Evolutionary conservation across 176 grass and related monocot genomes (phyloP), one percentile per base, ranked within the genome.

Genomic region (Puya raimondii): DNA sequence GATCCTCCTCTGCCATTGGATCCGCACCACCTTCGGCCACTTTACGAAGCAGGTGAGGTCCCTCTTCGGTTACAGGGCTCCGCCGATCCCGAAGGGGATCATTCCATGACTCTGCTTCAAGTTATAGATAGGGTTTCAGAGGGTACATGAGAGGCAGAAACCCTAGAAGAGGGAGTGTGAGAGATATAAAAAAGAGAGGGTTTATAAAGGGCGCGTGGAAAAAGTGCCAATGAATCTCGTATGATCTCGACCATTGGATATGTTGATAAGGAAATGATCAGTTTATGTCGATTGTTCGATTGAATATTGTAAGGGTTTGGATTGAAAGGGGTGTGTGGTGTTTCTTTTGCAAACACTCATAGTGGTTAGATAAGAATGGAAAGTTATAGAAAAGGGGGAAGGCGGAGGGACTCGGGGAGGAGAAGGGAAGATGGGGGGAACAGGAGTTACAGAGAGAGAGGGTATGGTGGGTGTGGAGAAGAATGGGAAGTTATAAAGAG

Each of bases 1-100:
- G 64, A 96, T 96, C 72, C 91, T 89, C 67, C 82, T 86, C 80
- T 91, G 88, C 49, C 91, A 78, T 75, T 96, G 85, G 64, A 96
- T 96, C 12, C 88, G 70, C 9, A 96, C 91, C 1, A 96, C 85
- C 85, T 96, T 96, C 57, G 88, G 91, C 88, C 88, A 96, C 81
- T 96, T 96, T 23, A 96, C 88, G 65, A 96, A 96, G 4, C 88
- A 27, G 61, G 85, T 80, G 2, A 96, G 83, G 68, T 96, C 88
- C 69, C 84, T 91, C 88, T 91, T 91, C 16, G 85, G 85, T 50
- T 88, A 85, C 9, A 91, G 64, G 0, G 88, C 91, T 0, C 88
- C 85, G 20, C 88, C 87, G 66, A 95, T 90, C 0, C 87, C 91
- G 26, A 95, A 95, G 13, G 16, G 4, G 53, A 58, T 20, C 53